Base-by-base conservation (phyloP, 2,329 filamentous ascomycete species). In the Akanthomyces uredinophilus region DNA sequence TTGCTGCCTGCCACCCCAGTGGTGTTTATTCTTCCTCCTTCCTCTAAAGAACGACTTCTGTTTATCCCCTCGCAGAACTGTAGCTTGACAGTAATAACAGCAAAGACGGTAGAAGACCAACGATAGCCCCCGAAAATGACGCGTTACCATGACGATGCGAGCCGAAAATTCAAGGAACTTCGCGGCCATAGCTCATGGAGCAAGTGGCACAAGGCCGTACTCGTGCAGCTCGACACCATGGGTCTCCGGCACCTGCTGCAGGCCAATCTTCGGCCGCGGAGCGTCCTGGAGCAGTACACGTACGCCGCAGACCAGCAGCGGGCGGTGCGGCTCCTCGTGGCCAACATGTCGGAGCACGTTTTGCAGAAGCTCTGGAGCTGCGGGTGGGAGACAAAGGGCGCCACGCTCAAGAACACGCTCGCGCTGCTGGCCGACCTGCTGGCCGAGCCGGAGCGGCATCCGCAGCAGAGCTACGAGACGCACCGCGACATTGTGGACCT, bases 401-500 rank as follows among this genome's bases (percentile, higher is more conserved):
- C 59, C 16, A 61, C 59, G 50, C 29, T 61, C 2, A 22, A 41
- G 2, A 43, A 22, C 32, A 61, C 59, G 41, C 59, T 61, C 20
- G 50, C 50, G 29, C 50, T 61, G 29, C 50, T 61, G 29, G 50
- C 29, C 3, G 50, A 43, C 6, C 29, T 61, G 24, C 20, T 61
- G 14, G 59, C 59, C 7, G 50, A 54, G 29, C 39, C 50, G 13
- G 59, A 47, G 59, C 37, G n/a, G 7, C 24, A 54, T 16, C 41
- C 50, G 20, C 59, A 49, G 41, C 59, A 54, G 32, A 54, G 20
- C 22, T 61, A 54, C 43, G 59, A 39, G n/a, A 32, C 50, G 39
- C 59, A 61, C 50, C 50, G 59, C 2, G 50, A 61, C 41, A 43
- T 61, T 18, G 59, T 61, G 16, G 59, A 61, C 35, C 50, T 61